Evolutionary conservation across 106 monocot genomes (phyloP).

Genomic region (Dendrobium chrysotoxum): DNA sequence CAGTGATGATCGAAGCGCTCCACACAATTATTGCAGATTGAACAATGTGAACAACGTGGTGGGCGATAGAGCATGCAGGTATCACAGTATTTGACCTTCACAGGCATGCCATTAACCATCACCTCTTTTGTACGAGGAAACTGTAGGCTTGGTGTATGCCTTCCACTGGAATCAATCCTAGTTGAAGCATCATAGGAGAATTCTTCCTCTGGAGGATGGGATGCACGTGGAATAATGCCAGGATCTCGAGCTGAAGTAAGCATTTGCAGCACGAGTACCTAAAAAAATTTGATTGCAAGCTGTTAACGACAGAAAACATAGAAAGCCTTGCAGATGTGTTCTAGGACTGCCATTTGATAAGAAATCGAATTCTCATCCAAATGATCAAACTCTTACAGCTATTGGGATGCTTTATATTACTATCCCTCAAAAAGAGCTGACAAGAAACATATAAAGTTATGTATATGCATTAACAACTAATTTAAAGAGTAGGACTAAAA

Average conservation of each 20-base stretch:
- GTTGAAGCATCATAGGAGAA: conserved; percentile 42
- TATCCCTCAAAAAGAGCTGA: no score
- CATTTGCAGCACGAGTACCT: conserved; percentile 61
- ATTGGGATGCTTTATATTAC: not conserved
- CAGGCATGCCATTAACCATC: conserved; percentile 53
- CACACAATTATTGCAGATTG: conserved; percentile 95
- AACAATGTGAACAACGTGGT: conserved; percentile 93
- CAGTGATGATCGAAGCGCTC: conserved; percentile 96
- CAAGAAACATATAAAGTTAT: no score
- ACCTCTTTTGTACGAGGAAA: conserved; percentile 80
- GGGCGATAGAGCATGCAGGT: conserved; percentile 96
- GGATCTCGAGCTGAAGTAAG: conserved; percentile 80
- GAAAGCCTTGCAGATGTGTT: not conserved
- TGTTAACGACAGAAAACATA: not conserved
- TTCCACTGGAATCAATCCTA: conserved; percentile 22
- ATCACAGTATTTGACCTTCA: conserved; percentile 88
- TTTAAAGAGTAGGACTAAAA: no score
- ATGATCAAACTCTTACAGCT: not conserved
- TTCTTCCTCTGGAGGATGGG: conserved; percentile 91
- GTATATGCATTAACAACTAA: no score
- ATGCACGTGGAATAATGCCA: conserved; percentile 74
- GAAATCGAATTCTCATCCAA: not conserved
- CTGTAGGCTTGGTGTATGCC: conserved; percentile 49
- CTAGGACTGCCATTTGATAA: not conserved
- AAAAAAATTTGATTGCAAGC: not conserved